Conservation (phyloP, 306 rosid species). For the Cicer yamashitae region DNA sequence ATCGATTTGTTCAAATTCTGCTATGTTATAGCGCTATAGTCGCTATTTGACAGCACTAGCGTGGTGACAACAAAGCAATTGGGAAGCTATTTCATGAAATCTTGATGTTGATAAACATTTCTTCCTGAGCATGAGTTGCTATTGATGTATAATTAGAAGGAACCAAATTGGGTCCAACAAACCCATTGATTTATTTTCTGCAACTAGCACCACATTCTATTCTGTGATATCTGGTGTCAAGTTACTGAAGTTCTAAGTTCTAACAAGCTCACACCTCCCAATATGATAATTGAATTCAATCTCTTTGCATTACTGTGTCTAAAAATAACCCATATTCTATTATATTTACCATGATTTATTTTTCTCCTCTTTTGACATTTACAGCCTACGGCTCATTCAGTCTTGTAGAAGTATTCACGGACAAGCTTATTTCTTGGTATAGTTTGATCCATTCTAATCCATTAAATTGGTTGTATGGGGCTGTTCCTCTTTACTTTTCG, state of each 20-base stretch:
- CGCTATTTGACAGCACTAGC: too few relatives aligned
- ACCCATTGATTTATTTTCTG: slow-evolving; percentile 21
- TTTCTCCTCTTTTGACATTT: slow-evolving; percentile 39
- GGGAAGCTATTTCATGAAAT: slow-evolving; percentile 15
- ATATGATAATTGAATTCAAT: slow-evolving; percentile 5
- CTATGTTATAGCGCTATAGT: too few relatives aligned
- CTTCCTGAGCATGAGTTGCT: slow-evolving; percentile 25
- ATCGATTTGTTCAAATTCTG: too few relatives aligned
- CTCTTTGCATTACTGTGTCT: slow-evolving; percentile 32
- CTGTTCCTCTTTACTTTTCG: neutral
- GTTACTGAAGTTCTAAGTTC: neutral
- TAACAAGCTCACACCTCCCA: neutral
- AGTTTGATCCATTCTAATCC: slow-evolving; percentile 40
- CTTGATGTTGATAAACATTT: slow-evolving; percentile 11
- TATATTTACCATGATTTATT: slow-evolving; percentile 22
- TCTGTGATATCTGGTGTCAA: slow-evolving; percentile 25
- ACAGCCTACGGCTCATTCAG: slow-evolving; percentile 96
- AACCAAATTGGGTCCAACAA: slow-evolving; percentile 12
- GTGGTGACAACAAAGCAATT: neutral
- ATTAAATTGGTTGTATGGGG: slow-evolving; percentile 28
- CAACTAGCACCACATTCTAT: neutral
- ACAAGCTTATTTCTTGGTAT: slow-evolving; percentile 89
- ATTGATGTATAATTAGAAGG: slow-evolving; percentile 7
- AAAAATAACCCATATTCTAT: slow-evolving; percentile 15
- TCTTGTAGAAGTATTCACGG: slow-evolving; percentile 79